Evolutionary conservation across 2,329 filamentous ascomycete species (phyloP).

Genomic region (Stromatinia cepivora): DNA sequence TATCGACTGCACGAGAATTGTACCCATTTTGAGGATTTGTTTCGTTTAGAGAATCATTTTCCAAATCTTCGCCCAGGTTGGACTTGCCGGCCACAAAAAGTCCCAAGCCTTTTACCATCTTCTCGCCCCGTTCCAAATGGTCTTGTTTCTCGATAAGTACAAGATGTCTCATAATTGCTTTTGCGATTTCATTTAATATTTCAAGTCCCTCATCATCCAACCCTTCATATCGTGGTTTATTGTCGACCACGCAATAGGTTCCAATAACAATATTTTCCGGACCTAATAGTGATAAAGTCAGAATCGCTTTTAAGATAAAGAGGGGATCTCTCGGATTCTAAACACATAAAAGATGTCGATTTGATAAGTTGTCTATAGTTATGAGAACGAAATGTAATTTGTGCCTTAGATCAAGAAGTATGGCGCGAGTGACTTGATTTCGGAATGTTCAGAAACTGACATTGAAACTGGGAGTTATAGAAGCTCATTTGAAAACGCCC

Average conservation of each 20-base stretch:
- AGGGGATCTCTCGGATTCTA: rapidly evolving
- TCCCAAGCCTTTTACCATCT: conserved; percentile 54
- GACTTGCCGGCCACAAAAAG: conserved; percentile 53
- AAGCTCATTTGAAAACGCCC: not conserved
- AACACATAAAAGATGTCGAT: not conserved
- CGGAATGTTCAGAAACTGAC: not conserved
- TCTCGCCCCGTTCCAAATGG: conserved; percentile 51
- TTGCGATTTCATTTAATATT: conserved; percentile 56
- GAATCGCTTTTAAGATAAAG: not conserved
- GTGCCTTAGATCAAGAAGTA: not conserved
- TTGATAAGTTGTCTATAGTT: not conserved
- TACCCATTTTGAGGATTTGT: not conserved
- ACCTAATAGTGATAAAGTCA: conserved; percentile 2
- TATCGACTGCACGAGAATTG: not conserved
- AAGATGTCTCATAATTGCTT: conserved; percentile 59
- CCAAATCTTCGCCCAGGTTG: conserved; percentile 29
- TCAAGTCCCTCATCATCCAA: conserved; percentile 49
- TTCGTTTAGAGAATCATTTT: conserved; percentile 1
- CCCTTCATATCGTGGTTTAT: conserved; percentile 50
- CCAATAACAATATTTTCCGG: conserved; percentile 51
- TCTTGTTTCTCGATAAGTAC: conserved; percentile 54
- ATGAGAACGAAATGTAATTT: not conserved
- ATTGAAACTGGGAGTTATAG: no score
- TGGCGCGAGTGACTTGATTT: no score
- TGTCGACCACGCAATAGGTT: conserved; percentile 59